These are phyloP conservation scores for Neurospora africana DNA, from an alignment of 495 filamentous ascomycete genomes.

Conservation along the genomic window DNA sequence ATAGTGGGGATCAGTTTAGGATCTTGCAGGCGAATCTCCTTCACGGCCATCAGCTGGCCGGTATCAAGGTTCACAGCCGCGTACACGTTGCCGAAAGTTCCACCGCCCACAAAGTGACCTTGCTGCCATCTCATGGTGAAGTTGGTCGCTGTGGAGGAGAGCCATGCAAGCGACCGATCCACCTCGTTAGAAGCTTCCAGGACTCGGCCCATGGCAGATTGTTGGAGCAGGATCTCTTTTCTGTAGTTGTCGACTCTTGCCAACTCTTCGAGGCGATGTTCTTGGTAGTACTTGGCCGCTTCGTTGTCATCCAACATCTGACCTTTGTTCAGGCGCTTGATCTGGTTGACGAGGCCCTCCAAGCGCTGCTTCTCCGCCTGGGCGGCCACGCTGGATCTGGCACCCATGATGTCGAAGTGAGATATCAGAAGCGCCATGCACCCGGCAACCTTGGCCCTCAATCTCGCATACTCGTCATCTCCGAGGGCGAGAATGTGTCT, in stretches of 20 bases:
- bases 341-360: slow-evolving; percentile 63
- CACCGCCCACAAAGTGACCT: slow-evolving; percentile 91
- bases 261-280: slow-evolving; percentile 61
- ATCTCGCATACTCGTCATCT: slow-evolving; percentile 68
- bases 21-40: slow-evolving; percentile 95
- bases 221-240: slow-evolving; percentile 72
- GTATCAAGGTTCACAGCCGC: slow-evolving; percentile 94
- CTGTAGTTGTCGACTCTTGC: slow-evolving; percentile 64
- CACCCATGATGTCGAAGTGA: slow-evolving; percentile 98
- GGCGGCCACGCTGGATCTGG: slow-evolving; percentile 81
- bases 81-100: slow-evolving; percentile 95
- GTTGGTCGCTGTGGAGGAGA: slow-evolving; percentile 89
- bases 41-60: slow-evolving; percentile 94
- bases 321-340: slow-evolving; percentile 63
- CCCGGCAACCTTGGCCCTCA: slow-evolving; percentile 83
- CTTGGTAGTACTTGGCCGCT: slow-evolving; percentile 59
- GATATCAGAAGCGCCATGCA: slow-evolving; percentile 97
- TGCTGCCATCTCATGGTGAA: slow-evolving; percentile 95
- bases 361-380: slow-evolving; percentile 67
- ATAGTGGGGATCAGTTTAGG: slow-evolving; percentile 91
- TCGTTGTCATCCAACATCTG: slow-evolving; percentile 77
- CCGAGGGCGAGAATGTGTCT: slow-evolving; percentile 81
- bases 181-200: slow-evolving; percentile 91
- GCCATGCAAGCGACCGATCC: slow-evolving; percentile 83
- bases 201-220: slow-evolving; percentile 79